Base-by-base conservation (phyloP, 768 basidiomycete genomes). In the Dacryopinax spathularia region DNA sequence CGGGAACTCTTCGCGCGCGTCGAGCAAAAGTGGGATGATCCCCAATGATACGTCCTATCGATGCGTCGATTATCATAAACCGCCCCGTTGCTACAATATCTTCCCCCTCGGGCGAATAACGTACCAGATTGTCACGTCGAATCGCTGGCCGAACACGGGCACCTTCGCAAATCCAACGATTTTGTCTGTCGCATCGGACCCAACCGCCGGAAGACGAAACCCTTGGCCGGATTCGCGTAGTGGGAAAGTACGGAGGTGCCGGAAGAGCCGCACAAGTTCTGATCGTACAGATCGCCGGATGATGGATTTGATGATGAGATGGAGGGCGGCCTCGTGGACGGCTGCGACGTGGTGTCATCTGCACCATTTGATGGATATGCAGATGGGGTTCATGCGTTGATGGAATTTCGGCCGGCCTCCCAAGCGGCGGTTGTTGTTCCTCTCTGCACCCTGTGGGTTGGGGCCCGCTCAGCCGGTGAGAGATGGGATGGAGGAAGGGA, bases 331-430 rank as follows among this genome's bases (percentile, higher is more conserved):
- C 48, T 22, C 48, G 48, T 56, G 48, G 48, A 29, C 31, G 29
- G 25, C 7, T 56, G 22, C 4, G 48, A 31, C 36, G 48, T 56
- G 48, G 48, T 56, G 48, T 18, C 48, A 56, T 56, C 48, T 56
- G 48, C 43, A n/a, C 10, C n/a, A 9, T 29, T 56, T 56, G 48
- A 56, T 56, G 48, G 7, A 15, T 7, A 29, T 3, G 7, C 31
- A 56, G 48, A 56, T 56, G 48, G 9, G 48, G 48, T 18, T 9
- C 25, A 56, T 56, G 31, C 31, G 48, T 22, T 56, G 48, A 56
- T 56, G 48, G 48, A 56, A 56, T 56, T 15, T 56, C 48, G 48
- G n/a, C n/a, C n/a, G n/a, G n/a, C n/a, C n/a, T n/a, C n/a, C n/a
- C n/a, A n/a, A n/a, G n/a, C n/a, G n/a, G n/a, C n/a, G n/a, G n/a